Evolutionary conservation across 2,329 filamentous ascomycete genomes (phyloP), one percentile per base, ranked within the genome.

Genomic region (Penicillium sp.): DNA sequence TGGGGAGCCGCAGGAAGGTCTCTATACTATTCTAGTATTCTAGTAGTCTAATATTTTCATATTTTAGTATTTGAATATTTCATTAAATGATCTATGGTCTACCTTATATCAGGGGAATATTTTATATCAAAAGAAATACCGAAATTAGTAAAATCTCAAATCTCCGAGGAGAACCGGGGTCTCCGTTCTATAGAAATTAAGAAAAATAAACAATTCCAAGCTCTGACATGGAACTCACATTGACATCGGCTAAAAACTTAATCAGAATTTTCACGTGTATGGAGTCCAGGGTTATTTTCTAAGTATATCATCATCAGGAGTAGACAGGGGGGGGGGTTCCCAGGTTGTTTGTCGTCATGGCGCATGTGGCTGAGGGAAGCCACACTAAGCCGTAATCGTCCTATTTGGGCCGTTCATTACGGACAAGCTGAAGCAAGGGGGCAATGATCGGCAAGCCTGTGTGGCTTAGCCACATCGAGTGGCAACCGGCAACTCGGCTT

Each of bases 191-290:
- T 44, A n/a, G 9, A 39, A n/a, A 45, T 39, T 39, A 33, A 27
- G 34, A 33, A 49, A 34, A 34, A 43, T 36, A 38, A 50, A 50
- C 39, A 51, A 31, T 33, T 29, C 15, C 5, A 48, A 27, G 23
- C 23, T 44, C 23, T 16, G 15, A 44, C 39, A 25, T 9, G n/a
- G 31, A 25, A 47, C 23, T 36, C 38, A 31, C 21, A 51, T 16
- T 57, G 53, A 51, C 41, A 47, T 47, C 45, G 44, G 50, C 54
- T 58, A 54, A 57, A 46, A 41, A 19, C 31, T 51, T 21, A 50
- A 39, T 57, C 53, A 54, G 58, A 60, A 36, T 58, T 60, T 60
- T 60, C 50, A 48, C 23, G 27, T 27, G 25, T 25, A 25, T 16
- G 39, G 19, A 41, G 19, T 25, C 21, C 13, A n/a, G 10, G 31